A percentile compares a stretch with the other conserved stretches of the same genome.
These are phyloP conservation scores for Brassica incana DNA, from an alignment of 345 rosid genomes.

Conservation along the genomic window DNA sequence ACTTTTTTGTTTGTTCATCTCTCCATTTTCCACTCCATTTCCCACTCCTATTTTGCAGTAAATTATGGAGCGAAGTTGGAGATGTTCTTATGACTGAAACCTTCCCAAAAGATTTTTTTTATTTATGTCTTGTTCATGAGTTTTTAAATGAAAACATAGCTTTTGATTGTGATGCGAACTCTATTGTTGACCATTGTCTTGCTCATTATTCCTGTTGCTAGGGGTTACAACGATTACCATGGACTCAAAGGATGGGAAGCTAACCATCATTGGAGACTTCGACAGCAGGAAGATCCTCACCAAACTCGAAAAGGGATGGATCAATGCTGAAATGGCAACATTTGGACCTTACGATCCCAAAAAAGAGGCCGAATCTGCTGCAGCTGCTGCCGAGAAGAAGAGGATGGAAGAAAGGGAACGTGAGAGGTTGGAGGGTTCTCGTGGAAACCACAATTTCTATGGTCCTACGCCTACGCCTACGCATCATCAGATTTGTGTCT, in stretches of 20 bases:
- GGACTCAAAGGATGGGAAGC: constrained; percentile 53
- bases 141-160: too few species aligned
- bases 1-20: too few species aligned
- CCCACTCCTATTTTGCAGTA: too few species aligned
- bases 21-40: too few species aligned
- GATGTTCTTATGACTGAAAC: too few species aligned
- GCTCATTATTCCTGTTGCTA: not conserved
- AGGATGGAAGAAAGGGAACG: constrained; percentile 41
- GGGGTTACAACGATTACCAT: constrained; percentile 41
- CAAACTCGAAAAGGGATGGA: constrained; percentile 47
- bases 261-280: constrained; percentile 61
- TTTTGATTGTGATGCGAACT: not conserved
- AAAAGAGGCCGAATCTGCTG: constrained; percentile 19
- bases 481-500: not conserved
- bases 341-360: constrained; percentile 42
- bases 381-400: constrained; percentile 40
- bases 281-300: constrained; percentile 44
- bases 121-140: too few species aligned
- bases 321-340: constrained; percentile 40
- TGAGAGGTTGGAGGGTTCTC: not conserved
- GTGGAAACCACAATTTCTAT: not conserved
- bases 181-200: not conserved
- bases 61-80: too few species aligned
- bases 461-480: not conserved
- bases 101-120: too few species aligned